These are phyloP conservation scores for Phycomyces nitens DNA, from an alignment of 192 early-diverging fungal species.

Conservation along the genomic window DNA sequence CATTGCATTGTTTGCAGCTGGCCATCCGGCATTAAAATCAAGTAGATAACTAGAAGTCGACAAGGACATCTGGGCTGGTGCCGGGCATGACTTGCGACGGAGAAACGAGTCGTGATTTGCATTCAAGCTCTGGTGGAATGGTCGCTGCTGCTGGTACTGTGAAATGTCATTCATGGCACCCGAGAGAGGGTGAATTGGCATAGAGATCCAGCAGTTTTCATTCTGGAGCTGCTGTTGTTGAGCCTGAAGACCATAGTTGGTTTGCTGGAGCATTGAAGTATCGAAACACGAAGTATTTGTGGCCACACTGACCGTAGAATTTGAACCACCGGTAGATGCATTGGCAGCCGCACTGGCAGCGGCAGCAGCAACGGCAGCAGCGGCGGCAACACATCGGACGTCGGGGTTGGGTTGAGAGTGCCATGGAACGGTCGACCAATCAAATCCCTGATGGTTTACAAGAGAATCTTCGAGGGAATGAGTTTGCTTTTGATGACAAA, in stretches of 20 bases:
- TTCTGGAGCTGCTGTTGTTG: neutral
- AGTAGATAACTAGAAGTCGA: neutral
- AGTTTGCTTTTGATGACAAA: neutral
- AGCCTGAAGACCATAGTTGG: neutral
- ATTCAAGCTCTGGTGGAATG: neutral
- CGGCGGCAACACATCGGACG: constrained; percentile 9
- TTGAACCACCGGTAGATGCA: neutral
- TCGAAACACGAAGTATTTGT: neutral
- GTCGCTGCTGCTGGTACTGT: neutral
- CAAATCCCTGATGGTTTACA: neutral
- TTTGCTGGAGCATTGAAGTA: neutral
- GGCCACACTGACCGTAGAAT: too few species aligned
- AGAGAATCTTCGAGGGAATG: neutral
- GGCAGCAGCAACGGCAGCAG: constrained; percentile 11
- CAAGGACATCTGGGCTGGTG: neutral
- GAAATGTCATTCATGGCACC: too few species aligned
- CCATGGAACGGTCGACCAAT: neutral
- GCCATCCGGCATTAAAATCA: neutral
- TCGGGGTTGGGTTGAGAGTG: neutral
- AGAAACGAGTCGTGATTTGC: neutral
- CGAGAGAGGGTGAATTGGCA: neutral
- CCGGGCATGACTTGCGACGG: neutral
- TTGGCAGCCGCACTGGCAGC: neutral
- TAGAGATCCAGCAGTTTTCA: neutral
- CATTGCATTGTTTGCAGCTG: neutral